Conservation (phyloP, 1,139 yeast genomes). For the Yamadazyma diddensiae region DNA sequence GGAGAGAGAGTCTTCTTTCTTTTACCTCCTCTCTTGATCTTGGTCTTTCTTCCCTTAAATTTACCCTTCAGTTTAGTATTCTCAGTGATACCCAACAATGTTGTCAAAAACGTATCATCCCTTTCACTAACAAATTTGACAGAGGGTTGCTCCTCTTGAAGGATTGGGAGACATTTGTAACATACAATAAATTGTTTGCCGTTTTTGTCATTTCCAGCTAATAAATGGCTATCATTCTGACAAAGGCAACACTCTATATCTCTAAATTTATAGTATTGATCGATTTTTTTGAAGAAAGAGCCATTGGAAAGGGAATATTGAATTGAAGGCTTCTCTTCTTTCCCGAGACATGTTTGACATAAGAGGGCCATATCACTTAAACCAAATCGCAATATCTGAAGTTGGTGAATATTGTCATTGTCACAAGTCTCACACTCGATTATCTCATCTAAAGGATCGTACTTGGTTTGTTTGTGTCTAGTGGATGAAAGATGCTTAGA, state of each 20-base stretch:
- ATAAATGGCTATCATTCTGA: conserved; percentile 37
- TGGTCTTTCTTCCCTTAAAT: conserved; percentile 18
- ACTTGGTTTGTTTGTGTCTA: conserved; percentile 50
- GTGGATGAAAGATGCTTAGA: conserved; percentile 50
- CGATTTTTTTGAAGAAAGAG: conserved; percentile 47
- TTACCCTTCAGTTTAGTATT: conserved; percentile 20
- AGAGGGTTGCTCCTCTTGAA: conserved; percentile 13
- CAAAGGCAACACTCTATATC: conserved; percentile 49
- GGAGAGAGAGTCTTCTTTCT: conserved; percentile 24
- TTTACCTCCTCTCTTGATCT: conserved; percentile 27
- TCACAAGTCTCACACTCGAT: conserved; percentile 58
- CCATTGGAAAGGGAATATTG: conserved; percentile 55
- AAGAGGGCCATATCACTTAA: conserved; percentile 52
- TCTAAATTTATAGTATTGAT: conserved; percentile 47
- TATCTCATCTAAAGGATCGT: conserved; percentile 32
- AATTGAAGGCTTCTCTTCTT: conserved; percentile 47
- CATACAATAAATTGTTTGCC: conserved; percentile 34
- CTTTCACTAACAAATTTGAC: conserved; percentile 40
- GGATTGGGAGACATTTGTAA: conserved; percentile 35
- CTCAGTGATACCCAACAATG: conserved; percentile 51
- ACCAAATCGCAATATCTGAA: conserved; percentile 51
- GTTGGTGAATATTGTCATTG: conserved; percentile 52
- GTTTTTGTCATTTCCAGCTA: conserved; percentile 27
- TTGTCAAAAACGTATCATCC: conserved; percentile 46
- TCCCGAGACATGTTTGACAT: conserved; percentile 47